Conservation (phyloP, 2,329 filamentous ascomycete species). For the Paecilomyces niveus region DNA sequence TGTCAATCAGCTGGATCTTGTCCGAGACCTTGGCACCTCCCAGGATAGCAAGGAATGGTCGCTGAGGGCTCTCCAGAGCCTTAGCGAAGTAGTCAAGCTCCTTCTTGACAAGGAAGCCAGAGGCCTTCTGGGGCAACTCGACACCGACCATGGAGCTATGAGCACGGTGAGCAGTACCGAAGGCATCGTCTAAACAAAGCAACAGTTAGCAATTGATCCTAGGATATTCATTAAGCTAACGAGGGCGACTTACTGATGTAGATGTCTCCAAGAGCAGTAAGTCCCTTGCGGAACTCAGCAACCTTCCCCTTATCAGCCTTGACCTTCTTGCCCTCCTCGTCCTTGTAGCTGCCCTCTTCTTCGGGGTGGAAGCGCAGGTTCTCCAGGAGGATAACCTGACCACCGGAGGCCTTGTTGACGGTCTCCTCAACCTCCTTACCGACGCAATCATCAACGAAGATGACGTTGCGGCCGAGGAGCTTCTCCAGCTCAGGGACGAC, state of each 20-base stretch:
- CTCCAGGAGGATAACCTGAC: slow-evolving; percentile 85
- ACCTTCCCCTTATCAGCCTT: slow-evolving; percentile 95
- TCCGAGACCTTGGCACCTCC: slow-evolving; percentile 97
- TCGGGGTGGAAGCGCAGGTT: slow-evolving; percentile 98
- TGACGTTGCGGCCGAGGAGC: slow-evolving; percentile 74
- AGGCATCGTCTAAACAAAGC: slow-evolving; percentile 72
- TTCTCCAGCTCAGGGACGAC: slow-evolving; percentile 89
- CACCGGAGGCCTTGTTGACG: slow-evolving; percentile 73
- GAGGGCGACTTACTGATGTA: slow-evolving; percentile 72
- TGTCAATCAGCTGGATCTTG: slow-evolving; percentile 99
- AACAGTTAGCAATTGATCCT: slow-evolving; percentile 10
- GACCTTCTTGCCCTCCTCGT: slow-evolving; percentile 89
- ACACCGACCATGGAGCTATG: slow-evolving; percentile 99
- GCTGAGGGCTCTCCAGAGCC: slow-evolving; percentile 85
- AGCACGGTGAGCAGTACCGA: slow-evolving; percentile 94
- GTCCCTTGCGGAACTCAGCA: slow-evolving; percentile 84
- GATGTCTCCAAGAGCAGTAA: slow-evolving; percentile 90
- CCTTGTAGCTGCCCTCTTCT: slow-evolving; percentile 95
- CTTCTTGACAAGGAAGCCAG: slow-evolving; percentile 99
- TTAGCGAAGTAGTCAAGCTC: slow-evolving; percentile 99
- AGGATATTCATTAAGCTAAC: background rate
- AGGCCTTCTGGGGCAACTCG: slow-evolving; percentile 90
- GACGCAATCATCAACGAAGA: slow-evolving; percentile 84
- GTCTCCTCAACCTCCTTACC: slow-evolving; percentile 83
- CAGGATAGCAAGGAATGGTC: slow-evolving; percentile 96